phyloP scores from a whole-genome alignment of 2,329 filamentous ascomycete genomes.

The Thermomyces lanuginosus region DNA sequence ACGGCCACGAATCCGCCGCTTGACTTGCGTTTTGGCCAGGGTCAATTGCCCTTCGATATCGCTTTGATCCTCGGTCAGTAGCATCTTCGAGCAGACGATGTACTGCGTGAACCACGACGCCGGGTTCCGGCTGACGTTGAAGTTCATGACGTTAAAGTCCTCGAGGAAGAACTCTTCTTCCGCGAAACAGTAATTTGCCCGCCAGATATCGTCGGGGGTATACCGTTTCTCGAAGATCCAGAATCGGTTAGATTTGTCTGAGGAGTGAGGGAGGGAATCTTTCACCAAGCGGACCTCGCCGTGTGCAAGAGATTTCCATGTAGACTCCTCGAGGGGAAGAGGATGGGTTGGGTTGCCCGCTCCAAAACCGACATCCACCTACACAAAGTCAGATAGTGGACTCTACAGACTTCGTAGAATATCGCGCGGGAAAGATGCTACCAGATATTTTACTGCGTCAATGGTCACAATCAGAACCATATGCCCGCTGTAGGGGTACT shows the following conservation, averaged over 20 bases:
- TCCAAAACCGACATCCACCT: constrained; percentile 49
- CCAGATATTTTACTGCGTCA: constrained; percentile 28
- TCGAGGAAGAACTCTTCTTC: constrained; percentile 45
- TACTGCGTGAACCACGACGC: constrained; percentile 39
- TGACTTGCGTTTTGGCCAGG: constrained; percentile 36
- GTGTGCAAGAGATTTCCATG: constrained; percentile 32
- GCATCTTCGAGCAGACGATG: constrained; percentile 39
- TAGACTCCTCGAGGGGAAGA: constrained; percentile 34
- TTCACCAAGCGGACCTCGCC: constrained; percentile 40
- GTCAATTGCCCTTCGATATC: constrained; percentile 39
- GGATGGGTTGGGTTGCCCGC: constrained; percentile 44
- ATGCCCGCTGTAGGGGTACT: constrained; percentile 34
- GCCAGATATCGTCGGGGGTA: constrained; percentile 35
- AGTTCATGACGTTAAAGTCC: constrained; percentile 48
- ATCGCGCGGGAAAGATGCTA: too few relatives aligned
- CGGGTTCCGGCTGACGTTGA: constrained; percentile 34
- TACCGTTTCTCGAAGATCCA: constrained; percentile 51
- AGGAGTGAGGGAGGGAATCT: constrained; percentile 31
- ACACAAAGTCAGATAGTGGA: too few relatives aligned
- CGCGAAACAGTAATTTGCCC: constrained; percentile 47
- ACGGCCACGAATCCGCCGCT: constrained; percentile 37
- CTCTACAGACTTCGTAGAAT: too few relatives aligned
- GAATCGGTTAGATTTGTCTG: constrained; percentile 30
- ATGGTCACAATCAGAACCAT: constrained; percentile 47
- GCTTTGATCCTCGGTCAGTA: constrained; percentile 32